Conservation (phyloP, 2,329 filamentous ascomycete genomes). For the Pseudogymnoascus sp. region DNA sequence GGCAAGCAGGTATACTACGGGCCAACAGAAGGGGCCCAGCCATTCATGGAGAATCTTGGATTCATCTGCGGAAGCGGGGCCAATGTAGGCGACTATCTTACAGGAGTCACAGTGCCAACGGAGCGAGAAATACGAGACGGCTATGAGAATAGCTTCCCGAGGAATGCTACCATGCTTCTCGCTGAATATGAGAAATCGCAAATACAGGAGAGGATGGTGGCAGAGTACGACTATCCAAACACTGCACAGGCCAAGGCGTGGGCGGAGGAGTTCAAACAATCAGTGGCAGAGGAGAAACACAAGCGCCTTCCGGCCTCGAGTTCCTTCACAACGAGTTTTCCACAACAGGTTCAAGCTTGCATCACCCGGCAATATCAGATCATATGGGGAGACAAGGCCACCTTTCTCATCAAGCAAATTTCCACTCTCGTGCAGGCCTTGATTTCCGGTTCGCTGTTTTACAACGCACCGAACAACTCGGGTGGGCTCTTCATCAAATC, state of each 20-base stretch:
- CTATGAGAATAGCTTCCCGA: constrained; percentile 57
- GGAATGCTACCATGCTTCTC: constrained; percentile 46
- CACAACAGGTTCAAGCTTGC: constrained; percentile 47
- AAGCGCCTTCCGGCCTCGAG: constrained; percentile 28
- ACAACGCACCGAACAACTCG: constrained; percentile 48
- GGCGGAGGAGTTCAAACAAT: constrained; percentile 42
- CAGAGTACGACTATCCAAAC: constrained; percentile 49
- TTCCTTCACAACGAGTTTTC: constrained; percentile 38
- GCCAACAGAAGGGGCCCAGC: constrained; percentile 47
- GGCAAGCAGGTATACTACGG: constrained; percentile 61
- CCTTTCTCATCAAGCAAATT: constrained; percentile 53
- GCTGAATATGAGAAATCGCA: constrained; percentile 42
- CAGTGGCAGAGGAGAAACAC: constrained; percentile 29
- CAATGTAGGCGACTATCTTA: constrained; percentile 62
- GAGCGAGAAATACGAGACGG: constrained; percentile 51
- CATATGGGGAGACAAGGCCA: constrained; percentile 54
- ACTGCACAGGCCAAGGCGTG: constrained; percentile 36
- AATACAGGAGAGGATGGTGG: constrained; percentile 41
- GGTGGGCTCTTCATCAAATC: constrained; percentile 54
- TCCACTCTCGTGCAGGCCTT: constrained; percentile 50
- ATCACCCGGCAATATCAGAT: constrained; percentile 56
- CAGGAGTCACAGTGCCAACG: constrained; percentile 54
- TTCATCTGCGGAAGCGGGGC: constrained; percentile 42
- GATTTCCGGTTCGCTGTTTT: constrained; percentile 59
- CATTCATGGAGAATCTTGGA: constrained; percentile 59